Conservation (phyloP, 2,329 filamentous ascomycete genomes). For the Cephalotrichum gorgonifer region DNA sequence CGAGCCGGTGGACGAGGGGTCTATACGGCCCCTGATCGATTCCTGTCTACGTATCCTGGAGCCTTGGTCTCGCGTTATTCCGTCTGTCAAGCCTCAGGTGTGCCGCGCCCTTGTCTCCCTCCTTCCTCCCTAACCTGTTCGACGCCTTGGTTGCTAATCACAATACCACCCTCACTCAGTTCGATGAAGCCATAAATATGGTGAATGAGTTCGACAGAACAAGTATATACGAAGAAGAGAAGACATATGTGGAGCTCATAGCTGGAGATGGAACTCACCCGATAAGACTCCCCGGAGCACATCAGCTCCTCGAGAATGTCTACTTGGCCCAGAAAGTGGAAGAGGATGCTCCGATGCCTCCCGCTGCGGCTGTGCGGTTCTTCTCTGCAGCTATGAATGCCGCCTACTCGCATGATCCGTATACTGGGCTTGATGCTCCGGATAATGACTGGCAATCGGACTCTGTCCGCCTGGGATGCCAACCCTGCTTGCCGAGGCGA, state of each 20-base stretch:
- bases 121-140: background rate
- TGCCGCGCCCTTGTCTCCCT: background rate
- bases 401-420: constrained; percentile 3
- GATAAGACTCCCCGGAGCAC: constrained; percentile 2
- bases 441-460: constrained; percentile 8
- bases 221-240: constrained; percentile 6
- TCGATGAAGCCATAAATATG: constrained; percentile 7
- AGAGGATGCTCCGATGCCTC: background rate
- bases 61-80: constrained; percentile 17
- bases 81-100: constrained; percentile 10
- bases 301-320: constrained; percentile 4
- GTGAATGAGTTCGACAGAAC: constrained; percentile 8
- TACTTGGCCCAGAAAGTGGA: background rate
- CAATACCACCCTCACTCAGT: constrained; percentile 5
- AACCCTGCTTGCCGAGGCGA: constrained; percentile 9
- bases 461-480: constrained; percentile 9
- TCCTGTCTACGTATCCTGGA: constrained; percentile 22
- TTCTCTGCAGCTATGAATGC: background rate
- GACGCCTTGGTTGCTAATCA: background rate
- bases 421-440: background rate
- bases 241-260: background rate
- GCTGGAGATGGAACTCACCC: background rate
- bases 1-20: constrained; percentile 18
- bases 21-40: constrained; percentile 21
- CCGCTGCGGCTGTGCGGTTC: background rate